Evolutionary conservation across 1,284 basidiomycete species (phyloP), one percentile per base, ranked within the genome.

Genomic region (Inonotus obliquus): DNA sequence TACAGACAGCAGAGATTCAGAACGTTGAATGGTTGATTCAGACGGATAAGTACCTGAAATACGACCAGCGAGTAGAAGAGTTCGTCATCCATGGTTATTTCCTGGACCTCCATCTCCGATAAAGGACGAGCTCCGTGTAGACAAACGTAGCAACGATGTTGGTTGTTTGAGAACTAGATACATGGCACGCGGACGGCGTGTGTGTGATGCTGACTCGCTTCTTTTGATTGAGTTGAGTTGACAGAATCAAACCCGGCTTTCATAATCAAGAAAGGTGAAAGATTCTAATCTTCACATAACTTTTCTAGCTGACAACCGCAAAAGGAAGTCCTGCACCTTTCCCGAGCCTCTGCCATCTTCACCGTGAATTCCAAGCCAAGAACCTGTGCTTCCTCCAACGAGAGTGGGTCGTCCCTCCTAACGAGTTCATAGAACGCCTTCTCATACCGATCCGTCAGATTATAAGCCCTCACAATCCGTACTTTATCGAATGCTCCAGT

Each of bases 331-430:
- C 41, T 17, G 17, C 41, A n/a, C 10, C 17, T 35, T 29, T 25
- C 49, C 54, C 55, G 54, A 23, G 38, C 37, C 3, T 44, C 44
- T 5, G 19, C 27, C 14, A 62, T 57, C 41, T 57, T 62, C 5
- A 39, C n/a, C 29, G 54, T 49, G 17, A 52, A 35, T 17, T 57
- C 60, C 27, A 57, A 19, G 9, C 60, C 60, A 1, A 57, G 19
- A 14, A 9, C 1, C n/a, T 23, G 14, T 2, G 41, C 54, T 38
- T 61, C 60, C 29, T 57, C 54, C 6, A 49, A 41, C 21, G 54
- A 29, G n/a, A 57, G 19, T 25, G 54, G n/a, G 2, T 49, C 29
- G 2, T 3, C 10, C 35, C 60, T 39, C 9, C 9, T 25, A 4
- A 37, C 54, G 17, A 61, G 55, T 14, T 49, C 54, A 4, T 32